Base-by-base conservation (phyloP, 1,139 yeast species). In the Candida tetrigidarum region DNA sequence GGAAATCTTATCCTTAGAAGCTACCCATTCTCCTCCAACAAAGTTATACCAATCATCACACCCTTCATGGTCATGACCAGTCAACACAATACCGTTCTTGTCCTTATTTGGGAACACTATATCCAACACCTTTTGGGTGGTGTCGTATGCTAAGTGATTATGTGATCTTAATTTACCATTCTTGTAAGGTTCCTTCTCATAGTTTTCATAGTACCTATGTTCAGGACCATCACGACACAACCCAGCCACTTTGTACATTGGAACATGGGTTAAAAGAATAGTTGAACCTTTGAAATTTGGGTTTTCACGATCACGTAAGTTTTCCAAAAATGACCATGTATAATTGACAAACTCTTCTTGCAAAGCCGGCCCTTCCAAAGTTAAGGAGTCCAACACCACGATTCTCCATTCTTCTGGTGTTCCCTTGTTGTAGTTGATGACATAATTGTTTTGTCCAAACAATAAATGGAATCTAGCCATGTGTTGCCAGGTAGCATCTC, bases 31-130 rank as follows among this genome's bases (percentile, higher is more conserved):
- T 16, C 66, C 67, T n/a, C 64, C 58, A 10, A 59, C 55, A 41
- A 71, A 65, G 50, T 68, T 76, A 60, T 84, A 87, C 67, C 77
- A 74, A 40, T 79, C 80, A 55, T 84, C 85, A 62, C 99, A 95
- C 1, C 99, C 99, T 56, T 85, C 92, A 60, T 93, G 99, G 60
- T 93, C 99, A 65, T 93, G 99, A 0, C 99, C 99, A 0, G 97
- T 89, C 39, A 93, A 70, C 4, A 93, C 82, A 5, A 92, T 74
- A 10, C 98, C 98, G 25, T 83, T 78, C 50, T 82, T 80, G 48
- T 71, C 70, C 8, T 73, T 69, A 49, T 80, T 77, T 39, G 83
- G 81, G 62, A 92, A 92, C 8, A 88, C 75, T 15, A 83, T 74
- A 54, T 84, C 76, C 53, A 93, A 66, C 1, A 92, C 84, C 48